These are phyloP conservation scores for Hyaloscypha hepaticicola DNA, from an alignment of 495 filamentous ascomycete genomes.

Conservation along the genomic window DNA sequence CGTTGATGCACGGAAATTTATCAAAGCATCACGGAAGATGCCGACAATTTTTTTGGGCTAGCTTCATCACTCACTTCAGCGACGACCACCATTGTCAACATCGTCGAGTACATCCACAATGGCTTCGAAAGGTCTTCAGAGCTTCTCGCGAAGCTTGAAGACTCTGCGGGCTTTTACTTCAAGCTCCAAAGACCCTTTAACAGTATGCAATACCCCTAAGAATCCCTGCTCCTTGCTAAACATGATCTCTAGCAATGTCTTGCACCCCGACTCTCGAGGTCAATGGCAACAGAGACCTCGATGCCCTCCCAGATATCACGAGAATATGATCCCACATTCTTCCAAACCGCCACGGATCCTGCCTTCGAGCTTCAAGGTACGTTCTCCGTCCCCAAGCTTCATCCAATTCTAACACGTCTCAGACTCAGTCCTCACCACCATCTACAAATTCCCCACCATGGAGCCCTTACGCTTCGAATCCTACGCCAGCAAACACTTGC, in stretches of 20 bases:
- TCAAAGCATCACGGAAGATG: slow-evolving; percentile 26
- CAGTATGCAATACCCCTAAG: slow-evolving; percentile 34
- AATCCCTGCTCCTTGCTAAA: not conserved
- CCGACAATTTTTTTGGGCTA: slow-evolving; percentile 28
- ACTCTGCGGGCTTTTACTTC: slow-evolving; percentile 21
- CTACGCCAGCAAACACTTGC: slow-evolving; percentile 78
- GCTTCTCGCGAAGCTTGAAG: slow-evolving; percentile 43
- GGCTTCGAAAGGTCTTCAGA: slow-evolving; percentile 34
- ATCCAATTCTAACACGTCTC: slow-evolving; percentile 15
- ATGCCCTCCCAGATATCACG: slow-evolving; percentile 26
- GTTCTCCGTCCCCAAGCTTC: not conserved
- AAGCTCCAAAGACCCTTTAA: slow-evolving; percentile 40
- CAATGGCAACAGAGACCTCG: slow-evolving; percentile 76
- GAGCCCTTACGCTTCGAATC: slow-evolving; percentile 77
- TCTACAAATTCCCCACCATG: slow-evolving; percentile 87
- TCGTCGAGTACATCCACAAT: slow-evolving; percentile 28
- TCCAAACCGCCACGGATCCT: slow-evolving; percentile 10
- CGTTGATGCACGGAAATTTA: slow-evolving; percentile 24
- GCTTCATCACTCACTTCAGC: slow-evolving; percentile 9
- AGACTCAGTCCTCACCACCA: slow-evolving; percentile 71
- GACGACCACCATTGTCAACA: slow-evolving; percentile 15
- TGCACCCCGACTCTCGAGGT: slow-evolving; percentile 48
- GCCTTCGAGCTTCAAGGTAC: slow-evolving; percentile 15
- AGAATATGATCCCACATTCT: slow-evolving; percentile 15
- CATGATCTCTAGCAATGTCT: slow-evolving; percentile 49